phyloP scores from a whole-genome alignment of 1,284 basidiomycete genomes.

The Ceratobasidium sp. region DNA sequence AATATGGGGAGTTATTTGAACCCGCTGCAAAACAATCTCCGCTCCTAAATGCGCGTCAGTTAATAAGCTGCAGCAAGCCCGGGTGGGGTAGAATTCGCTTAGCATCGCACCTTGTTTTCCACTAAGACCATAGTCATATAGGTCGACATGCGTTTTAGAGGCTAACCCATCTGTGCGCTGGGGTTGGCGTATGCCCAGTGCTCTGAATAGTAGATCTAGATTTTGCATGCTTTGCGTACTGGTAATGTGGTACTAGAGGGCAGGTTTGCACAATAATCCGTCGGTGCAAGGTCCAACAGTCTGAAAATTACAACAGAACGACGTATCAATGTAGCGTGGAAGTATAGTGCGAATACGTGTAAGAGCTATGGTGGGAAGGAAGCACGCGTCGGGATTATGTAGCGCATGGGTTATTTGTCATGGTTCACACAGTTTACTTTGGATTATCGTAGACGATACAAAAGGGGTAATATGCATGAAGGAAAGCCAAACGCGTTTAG shows the following conservation, averaged over 20 bases:
- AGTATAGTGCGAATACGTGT: no score
- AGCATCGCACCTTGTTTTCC: conserved; percentile 15
- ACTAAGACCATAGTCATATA: conserved; percentile 36
- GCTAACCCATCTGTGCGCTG: conserved; percentile 14
- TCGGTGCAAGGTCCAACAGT: no score
- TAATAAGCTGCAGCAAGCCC: neutral
- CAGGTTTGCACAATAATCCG: no score
- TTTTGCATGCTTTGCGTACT: conserved; percentile 22
- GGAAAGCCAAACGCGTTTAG: neutral
- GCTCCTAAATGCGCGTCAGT: conserved; percentile 13
- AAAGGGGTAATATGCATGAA: neutral
- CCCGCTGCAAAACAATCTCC: conserved; percentile 12
- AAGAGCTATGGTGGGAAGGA: no score
- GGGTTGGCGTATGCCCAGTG: conserved; percentile 25
- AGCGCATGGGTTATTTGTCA: neutral
- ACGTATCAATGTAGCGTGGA: no score
- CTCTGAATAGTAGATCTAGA: conserved; percentile 20
- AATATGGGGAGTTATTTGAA: conserved; percentile 10
- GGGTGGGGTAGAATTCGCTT: neutral
- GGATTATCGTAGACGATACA: neutral
- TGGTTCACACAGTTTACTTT: neutral
- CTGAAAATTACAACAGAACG: no score
- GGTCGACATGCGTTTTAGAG: conserved; percentile 36
- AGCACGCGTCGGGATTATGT: neutral
- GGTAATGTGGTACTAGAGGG: no score